These are phyloP conservation scores for Populus hybrid DNA, from an alignment of 441 rosid species.

Conservation along the genomic window DNA sequence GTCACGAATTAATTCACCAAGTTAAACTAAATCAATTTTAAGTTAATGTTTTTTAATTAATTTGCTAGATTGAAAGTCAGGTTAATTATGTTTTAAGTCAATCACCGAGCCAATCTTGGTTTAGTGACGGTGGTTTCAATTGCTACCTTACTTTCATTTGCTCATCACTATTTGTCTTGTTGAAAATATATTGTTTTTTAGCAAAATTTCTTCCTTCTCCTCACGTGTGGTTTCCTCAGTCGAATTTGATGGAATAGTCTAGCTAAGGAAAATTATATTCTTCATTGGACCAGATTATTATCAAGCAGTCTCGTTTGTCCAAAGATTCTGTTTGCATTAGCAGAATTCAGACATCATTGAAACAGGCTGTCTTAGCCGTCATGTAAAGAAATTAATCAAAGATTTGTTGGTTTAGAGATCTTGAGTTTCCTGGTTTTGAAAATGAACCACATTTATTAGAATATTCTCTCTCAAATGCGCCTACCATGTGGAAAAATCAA, in stretches of 20 bases:
- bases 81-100: neutral
- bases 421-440: neutral
- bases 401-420: neutral
- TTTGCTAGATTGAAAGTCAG: rapidly evolving
- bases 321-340: neutral
- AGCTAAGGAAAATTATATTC: neutral
- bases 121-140: neutral
- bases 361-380: neutral
- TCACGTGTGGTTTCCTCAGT: neutral
- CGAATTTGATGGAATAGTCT: neutral
- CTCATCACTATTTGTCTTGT: neutral
- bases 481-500: neutral
- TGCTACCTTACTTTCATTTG: neutral
- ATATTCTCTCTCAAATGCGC: neutral
- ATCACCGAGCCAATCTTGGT: neutral
- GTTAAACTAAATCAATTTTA: too few species aligned
- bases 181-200: too few species aligned
- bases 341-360: neutral
- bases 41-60: too few species aligned
- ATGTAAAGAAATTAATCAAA: neutral
- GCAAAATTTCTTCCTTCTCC: neutral
- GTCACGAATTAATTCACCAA: rapidly evolving
- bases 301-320: neutral
- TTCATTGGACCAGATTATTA: neutral
- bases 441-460: neutral